A percentile compares a stretch with the other conserved stretches of the same genome.
These are phyloP conservation scores for Starmera amethionina DNA, from an alignment of 805 yeast genomes.

Conservation along the genomic window DNA sequence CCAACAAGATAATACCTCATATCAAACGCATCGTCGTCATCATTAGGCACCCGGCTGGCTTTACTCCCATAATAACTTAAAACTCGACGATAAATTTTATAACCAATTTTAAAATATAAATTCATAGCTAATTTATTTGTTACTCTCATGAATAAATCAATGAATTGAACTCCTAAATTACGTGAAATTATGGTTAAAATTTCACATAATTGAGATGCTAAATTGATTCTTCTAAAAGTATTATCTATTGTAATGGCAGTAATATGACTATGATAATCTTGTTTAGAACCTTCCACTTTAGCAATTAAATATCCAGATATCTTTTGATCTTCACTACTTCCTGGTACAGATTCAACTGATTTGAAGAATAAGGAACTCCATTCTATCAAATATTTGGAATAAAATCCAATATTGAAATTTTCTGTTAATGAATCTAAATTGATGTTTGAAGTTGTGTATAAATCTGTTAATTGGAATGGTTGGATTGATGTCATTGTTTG, in stretches of 20 bases:
- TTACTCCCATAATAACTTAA: slow-evolving; percentile 74
- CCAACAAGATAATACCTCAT: slow-evolving; percentile 62
- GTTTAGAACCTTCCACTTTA: slow-evolving; percentile 81
- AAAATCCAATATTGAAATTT: slow-evolving; percentile 77
- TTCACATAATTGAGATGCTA: slow-evolving; percentile 72
- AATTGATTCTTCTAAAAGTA: slow-evolving; percentile 72
- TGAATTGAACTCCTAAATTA: slow-evolving; percentile 76
- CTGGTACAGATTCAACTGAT: slow-evolving; percentile 32
- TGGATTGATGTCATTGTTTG: slow-evolving; percentile 68
- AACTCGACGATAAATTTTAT: slow-evolving; percentile 76
- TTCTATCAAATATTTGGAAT: slow-evolving; percentile 66
- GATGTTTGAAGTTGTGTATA: slow-evolving; percentile 61
- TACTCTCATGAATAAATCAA: slow-evolving; percentile 87
- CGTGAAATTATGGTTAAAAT: slow-evolving; percentile 59
- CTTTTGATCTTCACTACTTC: slow-evolving; percentile 14
- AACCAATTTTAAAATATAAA: slow-evolving; percentile 81
- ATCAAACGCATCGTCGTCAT: slow-evolving; percentile 79
- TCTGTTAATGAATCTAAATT: slow-evolving; percentile 89
- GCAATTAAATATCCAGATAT: slow-evolving; percentile 82
- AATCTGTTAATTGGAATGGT: slow-evolving; percentile 83
- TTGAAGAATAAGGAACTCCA: slow-evolving; percentile 92
- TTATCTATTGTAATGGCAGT: slow-evolving; percentile 90
- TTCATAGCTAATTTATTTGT: slow-evolving; percentile 72
- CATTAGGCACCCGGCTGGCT: slow-evolving; percentile 29
- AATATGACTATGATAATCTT: slow-evolving; percentile 93